phyloP scores from a whole-genome alignment of 768 basidiomycete species.

The Exsudoporus frostii region DNA sequence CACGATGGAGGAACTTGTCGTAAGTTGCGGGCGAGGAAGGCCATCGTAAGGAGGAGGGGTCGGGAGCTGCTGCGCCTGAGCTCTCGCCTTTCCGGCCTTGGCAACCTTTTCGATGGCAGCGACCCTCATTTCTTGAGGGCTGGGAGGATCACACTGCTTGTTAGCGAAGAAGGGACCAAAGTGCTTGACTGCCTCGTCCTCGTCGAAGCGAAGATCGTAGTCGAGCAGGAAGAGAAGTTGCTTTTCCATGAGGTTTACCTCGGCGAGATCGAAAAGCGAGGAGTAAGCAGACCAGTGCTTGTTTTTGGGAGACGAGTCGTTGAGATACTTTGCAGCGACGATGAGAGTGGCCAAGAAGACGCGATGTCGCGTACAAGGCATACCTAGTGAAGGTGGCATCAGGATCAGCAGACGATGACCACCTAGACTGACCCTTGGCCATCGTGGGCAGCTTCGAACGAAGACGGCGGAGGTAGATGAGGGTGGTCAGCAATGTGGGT shows the following conservation, averaged over 20 bases:
- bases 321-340: conserved; percentile 94
- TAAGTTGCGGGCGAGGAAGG: conserved; percentile 19
- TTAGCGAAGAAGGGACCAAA: conserved; percentile 67
- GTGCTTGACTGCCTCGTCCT: conserved; percentile 66
- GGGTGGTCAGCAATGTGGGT: conserved; percentile 83
- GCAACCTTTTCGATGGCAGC: conserved; percentile 54
- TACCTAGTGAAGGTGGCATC: conserved; percentile 39
- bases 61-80: conserved; percentile 43
- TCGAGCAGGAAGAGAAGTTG: conserved; percentile 91
- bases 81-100: conserved; percentile 52
- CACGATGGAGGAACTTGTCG: conserved; percentile 38
- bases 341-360: conserved; percentile 96
- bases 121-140: conserved; percentile 43
- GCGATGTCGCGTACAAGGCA: conserved; percentile 90
- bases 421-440: conserved; percentile 67
- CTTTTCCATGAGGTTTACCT: conserved; percentile 96
- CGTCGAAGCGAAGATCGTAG: conserved; percentile 88
- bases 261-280: conserved; percentile 66
- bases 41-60: conserved; percentile 43
- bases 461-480: conserved; percentile 89
- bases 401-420: conserved; percentile 5
- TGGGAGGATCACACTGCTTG: conserved; percentile 15
- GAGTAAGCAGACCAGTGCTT: conserved; percentile 87
- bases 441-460: conserved; percentile 73
- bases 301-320: conserved; percentile 96